Base-by-base conservation (phyloP, 257 asterid genomes). In the Buddleja alternifolia region DNA sequence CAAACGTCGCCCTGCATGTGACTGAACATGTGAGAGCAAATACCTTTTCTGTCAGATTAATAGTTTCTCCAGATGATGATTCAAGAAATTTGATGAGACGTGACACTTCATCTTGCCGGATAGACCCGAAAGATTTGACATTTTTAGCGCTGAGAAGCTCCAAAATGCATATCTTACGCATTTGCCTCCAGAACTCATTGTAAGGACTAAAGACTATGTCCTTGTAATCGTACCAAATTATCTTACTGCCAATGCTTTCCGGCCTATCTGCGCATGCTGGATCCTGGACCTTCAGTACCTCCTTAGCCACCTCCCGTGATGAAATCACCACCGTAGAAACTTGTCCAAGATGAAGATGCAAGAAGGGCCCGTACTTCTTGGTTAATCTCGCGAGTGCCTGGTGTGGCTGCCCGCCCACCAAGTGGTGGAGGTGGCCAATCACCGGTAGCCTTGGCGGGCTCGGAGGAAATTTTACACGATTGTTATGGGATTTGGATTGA, bases 181-280 rank as follows among this genome's bases (percentile, higher is more conserved):
- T 77, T 46, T 77, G 77, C 0, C 68, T 41, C 81, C 81, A 77
- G 46, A 59, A 77, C 14, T 72, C 59, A 14, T 60, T 66, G 29
- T 58, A 76, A 17, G 70, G 66, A 59, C 71, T 12, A 51, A 71
- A 76, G 0, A 55, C 41, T 16, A 77, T 23, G 36, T 61, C 74
- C 11, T 5, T 6, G 55, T 67, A 41, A 14, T 77, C 20, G 66
- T 77, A 72, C 77, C 74, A 77, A 24, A 77, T 32, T 16, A 74
- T 71, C 55, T 70, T 41, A 0, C 19, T 0, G 24, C 66, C 69
- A 0, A 67, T 29, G 16, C 55, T 0, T 40, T 25, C 32, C n/a
- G 63, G 63, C 11, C 73, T 54, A 25, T 55, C 45, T 3, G 73
- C 73, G 40, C 37, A 66, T 6, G 6, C 1, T 0, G 64, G 64